Evolutionary conservation across 495 filamentous ascomycete species (phyloP).

Genomic region (Lichina pygmaea): DNA sequence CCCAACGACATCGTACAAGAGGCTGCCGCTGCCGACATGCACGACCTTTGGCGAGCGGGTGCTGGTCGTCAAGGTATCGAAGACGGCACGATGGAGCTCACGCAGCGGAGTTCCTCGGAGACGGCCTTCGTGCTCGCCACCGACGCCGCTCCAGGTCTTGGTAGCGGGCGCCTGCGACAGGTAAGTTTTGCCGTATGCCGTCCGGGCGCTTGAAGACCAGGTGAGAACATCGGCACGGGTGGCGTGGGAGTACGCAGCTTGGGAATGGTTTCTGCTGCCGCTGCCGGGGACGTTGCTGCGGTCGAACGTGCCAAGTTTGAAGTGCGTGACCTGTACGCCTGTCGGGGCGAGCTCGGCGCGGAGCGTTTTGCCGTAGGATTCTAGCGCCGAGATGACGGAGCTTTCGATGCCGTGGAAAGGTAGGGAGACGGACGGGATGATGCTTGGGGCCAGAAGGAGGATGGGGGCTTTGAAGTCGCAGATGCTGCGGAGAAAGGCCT

Average conservation of each 20-base stretch:
- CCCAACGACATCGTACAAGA: slow-evolving; percentile 66
- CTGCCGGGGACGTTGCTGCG: slow-evolving; percentile 10
- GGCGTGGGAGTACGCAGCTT: slow-evolving; percentile 2
- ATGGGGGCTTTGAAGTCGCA: slow-evolving; percentile 27
- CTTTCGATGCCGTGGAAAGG: slow-evolving; percentile 70
- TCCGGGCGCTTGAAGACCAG: slow-evolving; percentile 30
- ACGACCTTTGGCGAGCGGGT: slow-evolving; percentile 19
- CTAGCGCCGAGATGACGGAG: slow-evolving; percentile 46
- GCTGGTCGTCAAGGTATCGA: slow-evolving; percentile 42
- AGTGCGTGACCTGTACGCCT: slow-evolving; percentile 51
- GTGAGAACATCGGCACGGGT: slow-evolving; percentile 32
- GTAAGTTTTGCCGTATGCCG: slow-evolving; percentile 28
- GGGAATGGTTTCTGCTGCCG: slow-evolving; percentile 5
- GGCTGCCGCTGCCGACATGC: slow-evolving; percentile 56
- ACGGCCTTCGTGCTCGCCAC: slow-evolving; percentile 18
- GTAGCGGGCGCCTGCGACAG: slow-evolving; percentile 16
- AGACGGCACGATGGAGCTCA: slow-evolving; percentile 58
- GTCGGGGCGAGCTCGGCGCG: slow-evolving; percentile 44
- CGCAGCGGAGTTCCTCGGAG: slow-evolving; percentile 38
- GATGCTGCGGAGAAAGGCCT: slow-evolving; percentile 65
- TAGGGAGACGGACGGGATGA: slow-evolving; percentile 56
- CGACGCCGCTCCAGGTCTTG: slow-evolving; percentile 15
- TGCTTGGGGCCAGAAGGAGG: slow-evolving; percentile 58
- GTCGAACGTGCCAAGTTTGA: slow-evolving; percentile 77
- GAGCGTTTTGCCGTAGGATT: slow-evolving; percentile 51